These are phyloP conservation scores for Boletus rufocinnamomeus DNA, from an alignment of 768 basidiomycete species.

Conservation along the genomic window DNA sequence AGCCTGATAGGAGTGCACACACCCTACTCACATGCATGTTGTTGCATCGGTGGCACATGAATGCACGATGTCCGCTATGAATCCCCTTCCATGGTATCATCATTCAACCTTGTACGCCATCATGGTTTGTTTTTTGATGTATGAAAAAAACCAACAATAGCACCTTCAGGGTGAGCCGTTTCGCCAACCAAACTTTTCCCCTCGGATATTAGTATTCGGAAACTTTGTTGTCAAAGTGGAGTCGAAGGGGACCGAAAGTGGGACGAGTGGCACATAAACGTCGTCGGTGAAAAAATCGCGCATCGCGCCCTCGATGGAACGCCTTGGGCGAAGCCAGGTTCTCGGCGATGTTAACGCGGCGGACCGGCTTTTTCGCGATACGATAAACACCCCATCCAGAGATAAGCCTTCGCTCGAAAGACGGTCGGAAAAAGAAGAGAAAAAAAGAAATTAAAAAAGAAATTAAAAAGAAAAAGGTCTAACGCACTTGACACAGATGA, in stretches of 20 bases:
- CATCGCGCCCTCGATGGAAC: slow-evolving; percentile 3
- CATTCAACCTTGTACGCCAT: not conserved
- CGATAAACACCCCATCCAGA: not conserved
- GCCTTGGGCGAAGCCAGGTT: not conserved
- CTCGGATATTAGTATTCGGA: no score
- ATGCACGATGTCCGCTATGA: no score
- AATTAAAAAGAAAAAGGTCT: not conserved
- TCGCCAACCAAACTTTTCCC: no score
- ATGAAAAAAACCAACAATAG: not conserved
- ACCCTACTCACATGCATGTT: no score
- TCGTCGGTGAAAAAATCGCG: not conserved
- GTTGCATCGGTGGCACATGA: no score
- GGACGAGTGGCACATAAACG: not conserved
- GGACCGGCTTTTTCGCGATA: slow-evolving; percentile 5
- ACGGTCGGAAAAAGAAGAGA: not conserved
- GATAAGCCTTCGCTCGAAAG: not conserved
- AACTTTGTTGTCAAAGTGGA: not conserved
- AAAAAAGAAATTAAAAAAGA: no score
- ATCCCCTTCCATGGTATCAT: not conserved
- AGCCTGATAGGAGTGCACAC: not conserved
- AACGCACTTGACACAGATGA: not conserved
- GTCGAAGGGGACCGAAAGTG: not conserved
- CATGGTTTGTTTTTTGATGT: not conserved
- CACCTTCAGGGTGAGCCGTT: not conserved
- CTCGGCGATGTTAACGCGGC: not conserved